These are phyloP conservation scores for Backusella psychrophila DNA, from an alignment of 192 early-diverging fungal species.

Conservation along the genomic window DNA sequence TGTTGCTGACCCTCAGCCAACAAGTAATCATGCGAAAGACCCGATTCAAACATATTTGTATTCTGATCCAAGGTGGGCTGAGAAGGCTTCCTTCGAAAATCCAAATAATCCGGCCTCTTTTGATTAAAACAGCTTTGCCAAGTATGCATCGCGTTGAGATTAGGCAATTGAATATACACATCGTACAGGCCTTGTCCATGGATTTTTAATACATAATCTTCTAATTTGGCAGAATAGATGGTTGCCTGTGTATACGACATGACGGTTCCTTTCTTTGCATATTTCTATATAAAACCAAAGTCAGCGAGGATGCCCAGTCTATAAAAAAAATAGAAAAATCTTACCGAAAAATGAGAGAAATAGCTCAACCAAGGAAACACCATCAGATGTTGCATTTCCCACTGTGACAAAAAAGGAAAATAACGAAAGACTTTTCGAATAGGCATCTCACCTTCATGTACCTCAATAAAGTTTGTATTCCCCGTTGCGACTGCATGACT, in stretches of 20 bases:
- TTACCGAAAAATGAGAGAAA: conserved; percentile 45
- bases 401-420: conserved; percentile 43
- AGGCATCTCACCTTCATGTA: conserved; percentile 45
- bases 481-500: conserved; percentile 18
- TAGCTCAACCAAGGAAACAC: conserved; percentile 43
- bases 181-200: conserved; percentile 30
- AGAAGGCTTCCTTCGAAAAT: background rate
- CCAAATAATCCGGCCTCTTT: conserved; percentile 9
- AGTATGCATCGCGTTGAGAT: conserved; percentile 14
- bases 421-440: conserved; percentile 43
- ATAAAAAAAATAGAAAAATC: background rate
- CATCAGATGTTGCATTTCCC: conserved; percentile 48
- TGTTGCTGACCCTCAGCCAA: background rate
- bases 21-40: conserved; percentile 7
- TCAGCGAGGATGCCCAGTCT: too few species aligned
- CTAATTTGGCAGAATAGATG: conserved; percentile 15
- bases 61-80: background rate
- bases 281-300: conserved; percentile 7
- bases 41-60: background rate
- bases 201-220: conserved; percentile 31
- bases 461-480: conserved; percentile 33
- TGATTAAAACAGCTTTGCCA: conserved; percentile 32
- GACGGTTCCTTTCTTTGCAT: conserved; percentile 18
- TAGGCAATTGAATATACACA: conserved; percentile 30
- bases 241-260: conserved; percentile 29